These are phyloP conservation scores for Xylaria sp. DNA, from an alignment of 2,329 filamentous ascomycete genomes.

Conservation along the genomic window DNA sequence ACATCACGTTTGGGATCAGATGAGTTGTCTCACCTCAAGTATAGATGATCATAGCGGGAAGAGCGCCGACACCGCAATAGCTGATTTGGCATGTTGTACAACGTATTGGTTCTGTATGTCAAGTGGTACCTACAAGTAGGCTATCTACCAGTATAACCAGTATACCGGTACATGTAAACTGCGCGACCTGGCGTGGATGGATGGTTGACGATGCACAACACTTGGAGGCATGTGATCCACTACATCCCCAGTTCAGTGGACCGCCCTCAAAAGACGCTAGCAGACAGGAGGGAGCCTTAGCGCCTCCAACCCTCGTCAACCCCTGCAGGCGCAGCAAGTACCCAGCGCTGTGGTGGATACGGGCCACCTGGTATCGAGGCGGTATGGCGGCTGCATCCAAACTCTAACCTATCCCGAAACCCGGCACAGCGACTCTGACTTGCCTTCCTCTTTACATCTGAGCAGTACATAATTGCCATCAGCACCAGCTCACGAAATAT, in stretches of 20 bases:
- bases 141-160: too few species aligned
- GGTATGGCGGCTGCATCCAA: conserved; percentile 22
- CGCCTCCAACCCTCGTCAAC: not conserved
- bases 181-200: not conserved
- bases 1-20: conserved; percentile 3
- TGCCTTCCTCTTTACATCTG: conserved; percentile 18
- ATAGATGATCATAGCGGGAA: conserved; percentile 9
- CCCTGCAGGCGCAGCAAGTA: conserved; percentile 32
- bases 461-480: conserved; percentile 34
- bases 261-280: not conserved
- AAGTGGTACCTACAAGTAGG: too few species aligned
- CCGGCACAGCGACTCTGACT: conserved; percentile 7
- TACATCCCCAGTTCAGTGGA: conserved; percentile 6
- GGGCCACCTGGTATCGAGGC: not conserved
- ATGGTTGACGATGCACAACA: conserved; percentile 10
- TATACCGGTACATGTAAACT: not conserved
- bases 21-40: conserved; percentile 18
- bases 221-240: conserved; percentile 15
- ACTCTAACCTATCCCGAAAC: conserved; percentile 21
- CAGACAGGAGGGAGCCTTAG: not conserved
- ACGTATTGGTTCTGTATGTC: not conserved
- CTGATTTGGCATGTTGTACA: not conserved
- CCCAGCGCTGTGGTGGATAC: conserved; percentile 23
- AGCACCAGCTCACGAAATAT: conserved; percentile 4
- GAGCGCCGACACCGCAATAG: not conserved